Evolutionary conservation across 2,329 filamentous ascomycete species (phyloP), one percentile per base, ranked within the genome.

Genomic region (Neonectria neomacrospora): DNA sequence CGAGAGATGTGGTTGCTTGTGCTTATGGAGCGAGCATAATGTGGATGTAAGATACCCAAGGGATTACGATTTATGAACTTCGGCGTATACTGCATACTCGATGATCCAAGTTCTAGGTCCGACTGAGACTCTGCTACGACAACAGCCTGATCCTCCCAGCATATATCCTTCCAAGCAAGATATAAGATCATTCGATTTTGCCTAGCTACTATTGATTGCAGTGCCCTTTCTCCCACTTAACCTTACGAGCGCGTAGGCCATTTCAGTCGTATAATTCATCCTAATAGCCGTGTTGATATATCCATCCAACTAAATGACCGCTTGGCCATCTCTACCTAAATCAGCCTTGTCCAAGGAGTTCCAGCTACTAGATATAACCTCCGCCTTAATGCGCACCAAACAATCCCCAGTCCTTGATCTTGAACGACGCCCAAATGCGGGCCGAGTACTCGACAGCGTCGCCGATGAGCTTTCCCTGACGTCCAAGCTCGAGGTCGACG

Each of bases 341-440:
- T 5, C 10, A 23, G 22, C 41, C 30, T 37, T 22, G 18, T 9
- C 37, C 45, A 20, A 28, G 39, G 3, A 28, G 18, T 18, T 41
- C 16, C 34, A 44, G 11, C 9, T 42, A 20, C 3, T 50, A n/a
- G 20, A 37, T 20, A 10, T 32, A n/a, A 8, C 8, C n/a, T 18
- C 20, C 14, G 4, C n/a, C 51, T 70, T 53, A 77, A 9, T 63
- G 32, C 44, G 74, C 70, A 12, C 78, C 80, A 67, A 97, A 97
- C 41, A 97, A 80, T 0, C 82, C 84, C 91, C 92, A 97, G 75
- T 97, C 91, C 79, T 89, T 89, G 61, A 97, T 85, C 73, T 91
- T 87, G 72, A 97, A 90, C 0, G 85, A 90, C 74, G 88, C 85
- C 83, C 92, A 87, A 68, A 97, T 88, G 71, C 80, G 82, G 18